These are phyloP conservation scores for Suillus sp. DNA, from an alignment of 768 basidiomycete species.

Conservation along the genomic window DNA sequence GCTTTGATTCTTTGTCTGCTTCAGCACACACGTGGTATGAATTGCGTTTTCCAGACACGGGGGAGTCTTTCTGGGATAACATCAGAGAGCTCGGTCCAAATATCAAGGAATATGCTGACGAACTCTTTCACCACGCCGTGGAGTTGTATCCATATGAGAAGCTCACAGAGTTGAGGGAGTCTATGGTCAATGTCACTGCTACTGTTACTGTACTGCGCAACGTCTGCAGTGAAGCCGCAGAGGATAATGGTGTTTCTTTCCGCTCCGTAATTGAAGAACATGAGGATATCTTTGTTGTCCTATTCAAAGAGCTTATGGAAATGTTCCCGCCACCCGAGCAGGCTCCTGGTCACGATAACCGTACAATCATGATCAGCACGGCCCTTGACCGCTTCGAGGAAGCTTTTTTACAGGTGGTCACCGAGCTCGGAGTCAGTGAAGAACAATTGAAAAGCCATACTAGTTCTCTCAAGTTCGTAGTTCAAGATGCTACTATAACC, in stretches of 20 bases:
- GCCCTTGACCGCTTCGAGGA: slow-evolving; percentile 31
- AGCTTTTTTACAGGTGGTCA: slow-evolving; percentile 26
- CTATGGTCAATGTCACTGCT: not conserved
- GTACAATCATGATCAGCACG: slow-evolving; percentile 21
- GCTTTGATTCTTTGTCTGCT: not conserved
- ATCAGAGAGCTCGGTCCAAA: not conserved
- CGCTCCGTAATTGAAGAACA: slow-evolving; percentile 24
- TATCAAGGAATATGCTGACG: not conserved
- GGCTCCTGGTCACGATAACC: slow-evolving; percentile 33
- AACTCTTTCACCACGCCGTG: not conserved
- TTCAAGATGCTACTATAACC: slow-evolving; percentile 27
- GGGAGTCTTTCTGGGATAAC: not conserved
- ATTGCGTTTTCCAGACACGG: not conserved
- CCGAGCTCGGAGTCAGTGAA: slow-evolving; percentile 29
- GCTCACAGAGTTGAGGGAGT: not conserved
- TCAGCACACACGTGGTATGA: not conserved
- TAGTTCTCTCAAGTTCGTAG: slow-evolving; percentile 24
- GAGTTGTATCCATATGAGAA: not conserved
- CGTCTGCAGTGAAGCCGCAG: not conserved
- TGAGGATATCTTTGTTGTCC: slow-evolving; percentile 9
- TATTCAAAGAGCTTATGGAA: slow-evolving; percentile 28
- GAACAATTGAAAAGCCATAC: slow-evolving; percentile 25
- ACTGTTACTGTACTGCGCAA: not conserved
- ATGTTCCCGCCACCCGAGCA: slow-evolving; percentile 33
- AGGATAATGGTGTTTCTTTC: slow-evolving; percentile 10